phyloP scores from a whole-genome alignment of 306 rosid genomes.

The Quercus rubra region DNA sequence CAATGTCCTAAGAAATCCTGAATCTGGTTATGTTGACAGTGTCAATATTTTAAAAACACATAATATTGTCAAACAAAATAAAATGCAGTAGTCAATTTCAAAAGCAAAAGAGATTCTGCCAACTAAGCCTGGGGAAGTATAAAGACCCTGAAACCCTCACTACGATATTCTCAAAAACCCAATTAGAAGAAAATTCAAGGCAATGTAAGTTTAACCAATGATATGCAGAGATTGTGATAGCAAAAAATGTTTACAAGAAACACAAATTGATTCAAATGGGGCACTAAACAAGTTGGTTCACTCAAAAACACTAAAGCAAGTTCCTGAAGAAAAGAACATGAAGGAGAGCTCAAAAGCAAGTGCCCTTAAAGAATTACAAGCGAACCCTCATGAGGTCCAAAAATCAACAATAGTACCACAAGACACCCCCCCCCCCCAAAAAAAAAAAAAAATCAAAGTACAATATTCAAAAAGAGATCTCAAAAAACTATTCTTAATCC shows the following conservation, averaged over 20 bases:
- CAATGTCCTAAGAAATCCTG: slow-evolving; percentile 83
- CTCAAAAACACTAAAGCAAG: not conserved
- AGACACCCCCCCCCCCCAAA: too few relatives aligned
- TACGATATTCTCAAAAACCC: not conserved
- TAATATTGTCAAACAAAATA: not conserved
- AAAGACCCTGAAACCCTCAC: not conserved
- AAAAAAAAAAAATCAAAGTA: too few relatives aligned
- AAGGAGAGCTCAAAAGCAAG: too few relatives aligned
- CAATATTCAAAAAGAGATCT: too few relatives aligned
- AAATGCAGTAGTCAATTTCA: not conserved
- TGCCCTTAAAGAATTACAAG: too few relatives aligned
- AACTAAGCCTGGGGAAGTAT: not conserved
- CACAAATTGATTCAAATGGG: not conserved
- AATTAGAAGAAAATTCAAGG: not conserved
- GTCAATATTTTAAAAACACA: slow-evolving; percentile 9
- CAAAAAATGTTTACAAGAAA: not conserved
- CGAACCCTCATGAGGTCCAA: too few relatives aligned
- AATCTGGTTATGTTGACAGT: slow-evolving; percentile 42
- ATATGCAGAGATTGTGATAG: not conserved
- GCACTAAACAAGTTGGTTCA: not conserved
- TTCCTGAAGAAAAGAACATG: too few relatives aligned
- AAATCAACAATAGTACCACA: too few relatives aligned
- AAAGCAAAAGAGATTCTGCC: not conserved
- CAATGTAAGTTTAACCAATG: not conserved
- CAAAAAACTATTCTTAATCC: too few relatives aligned